phyloP scores from a whole-genome alignment of 2,329 filamentous ascomycete species.

The Aspergillus bombycis region DNA sequence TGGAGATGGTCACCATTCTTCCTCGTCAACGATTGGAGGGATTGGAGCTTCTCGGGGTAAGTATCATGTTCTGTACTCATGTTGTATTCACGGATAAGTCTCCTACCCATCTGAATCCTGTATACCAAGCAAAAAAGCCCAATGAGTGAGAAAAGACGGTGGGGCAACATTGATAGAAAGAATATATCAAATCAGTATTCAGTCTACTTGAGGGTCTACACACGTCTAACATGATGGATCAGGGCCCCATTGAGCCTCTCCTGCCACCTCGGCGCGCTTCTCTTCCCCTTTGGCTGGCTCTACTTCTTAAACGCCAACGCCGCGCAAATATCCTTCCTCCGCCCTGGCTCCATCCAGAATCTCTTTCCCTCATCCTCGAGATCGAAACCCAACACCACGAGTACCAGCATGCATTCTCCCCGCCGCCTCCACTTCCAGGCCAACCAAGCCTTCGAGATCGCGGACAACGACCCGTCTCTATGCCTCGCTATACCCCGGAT shows the following conservation, averaged over 20 bases:
- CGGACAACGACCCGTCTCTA: slow-evolving; percentile 26
- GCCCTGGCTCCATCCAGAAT: slow-evolving; percentile 79
- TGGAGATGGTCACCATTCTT: slow-evolving; percentile 92
- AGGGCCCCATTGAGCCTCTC: slow-evolving; percentile 79
- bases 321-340: slow-evolving; percentile 92
- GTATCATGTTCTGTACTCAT: slow-evolving; percentile 38
- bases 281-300: slow-evolving; percentile 89
- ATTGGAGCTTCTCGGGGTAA: slow-evolving; percentile 82
- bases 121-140: not conserved
- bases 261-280: slow-evolving; percentile 78
- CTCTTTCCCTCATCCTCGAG: slow-evolving; percentile 76
- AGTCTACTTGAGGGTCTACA: not conserved
- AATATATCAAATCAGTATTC: not conserved
- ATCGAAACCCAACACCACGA: slow-evolving; percentile 70
- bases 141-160: no score
- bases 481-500: slow-evolving; percentile 40
- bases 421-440: slow-evolving; percentile 70
- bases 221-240: slow-evolving; percentile 17
- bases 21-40: slow-evolving; percentile 87
- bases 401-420: slow-evolving; percentile 73
- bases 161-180: not conserved
- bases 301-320: slow-evolving; percentile 91
- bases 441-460: slow-evolving; percentile 34
- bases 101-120: not conserved
- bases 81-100: not conserved